phyloP scores from a whole-genome alignment of 345 rosid species.

The Punica granatum region DNA sequence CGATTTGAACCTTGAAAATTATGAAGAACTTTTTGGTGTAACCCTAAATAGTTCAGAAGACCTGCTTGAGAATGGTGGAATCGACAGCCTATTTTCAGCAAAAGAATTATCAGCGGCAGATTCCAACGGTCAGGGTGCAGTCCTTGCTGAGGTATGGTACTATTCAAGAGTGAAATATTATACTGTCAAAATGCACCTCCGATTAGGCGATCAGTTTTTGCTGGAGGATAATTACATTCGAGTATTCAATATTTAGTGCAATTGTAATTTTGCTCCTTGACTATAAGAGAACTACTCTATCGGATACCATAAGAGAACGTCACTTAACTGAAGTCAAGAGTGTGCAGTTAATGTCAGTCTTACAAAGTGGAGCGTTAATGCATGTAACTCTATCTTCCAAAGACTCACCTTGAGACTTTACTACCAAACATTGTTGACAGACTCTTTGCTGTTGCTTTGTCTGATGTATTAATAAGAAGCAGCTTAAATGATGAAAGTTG shows the following conservation, averaged over 20 bases:
- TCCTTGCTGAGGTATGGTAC: slow-evolving; percentile 50
- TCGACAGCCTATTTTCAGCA: slow-evolving; percentile 68
- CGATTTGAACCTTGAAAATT: slow-evolving; percentile 78
- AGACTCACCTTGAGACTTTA: neutral
- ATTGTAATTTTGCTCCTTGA: neutral
- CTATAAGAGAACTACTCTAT: neutral
- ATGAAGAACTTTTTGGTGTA: slow-evolving; percentile 91
- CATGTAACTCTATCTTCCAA: neutral
- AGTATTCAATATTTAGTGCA: neutral
- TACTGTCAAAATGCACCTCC: slow-evolving; percentile 8
- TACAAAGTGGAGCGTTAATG: neutral
- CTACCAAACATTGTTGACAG: no score
- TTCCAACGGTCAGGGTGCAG: slow-evolving; percentile 51
- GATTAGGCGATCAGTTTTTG: neutral
- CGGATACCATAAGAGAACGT: neutral
- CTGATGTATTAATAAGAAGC: slow-evolving; percentile 2
- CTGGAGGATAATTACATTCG: neutral
- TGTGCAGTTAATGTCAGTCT: neutral
- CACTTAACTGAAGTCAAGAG: neutral
- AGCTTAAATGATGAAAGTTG: neutral
- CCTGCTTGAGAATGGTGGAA: slow-evolving; percentile 76
- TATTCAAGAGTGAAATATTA: slow-evolving; percentile 6
- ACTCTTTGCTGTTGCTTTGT: neutral
- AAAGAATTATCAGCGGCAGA: slow-evolving; percentile 51
- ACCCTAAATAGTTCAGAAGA: slow-evolving; percentile 69